Evolutionary conservation across 306 rosid genomes (phyloP).

Genomic region (Prunus mira): DNA sequence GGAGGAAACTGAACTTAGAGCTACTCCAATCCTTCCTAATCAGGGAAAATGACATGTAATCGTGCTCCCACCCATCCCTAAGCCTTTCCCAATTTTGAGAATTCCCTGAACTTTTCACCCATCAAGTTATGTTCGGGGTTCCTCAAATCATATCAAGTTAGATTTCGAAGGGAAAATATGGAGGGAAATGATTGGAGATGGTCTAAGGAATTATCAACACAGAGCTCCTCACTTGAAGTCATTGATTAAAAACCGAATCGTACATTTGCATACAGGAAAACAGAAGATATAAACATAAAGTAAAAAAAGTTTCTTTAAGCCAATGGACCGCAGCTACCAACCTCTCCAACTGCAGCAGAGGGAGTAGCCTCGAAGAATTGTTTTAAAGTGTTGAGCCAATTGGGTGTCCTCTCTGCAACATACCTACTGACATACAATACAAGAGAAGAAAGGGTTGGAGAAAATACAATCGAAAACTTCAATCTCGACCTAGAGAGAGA

Average conservation of each 20-base stretch:
- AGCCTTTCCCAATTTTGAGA: neutral
- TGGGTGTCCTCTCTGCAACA: slow-evolving; percentile 62
- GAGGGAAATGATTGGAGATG: neutral
- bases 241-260: neutral
- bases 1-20: neutral
- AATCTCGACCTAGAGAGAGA: neutral
- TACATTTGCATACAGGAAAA: neutral
- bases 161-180: neutral
- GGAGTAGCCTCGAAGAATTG: slow-evolving; percentile 65
- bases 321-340: slow-evolving; percentile 10
- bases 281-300: neutral
- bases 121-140: neutral
- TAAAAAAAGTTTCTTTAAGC: neutral
- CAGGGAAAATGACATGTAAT: neutral
- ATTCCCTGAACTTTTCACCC: neutral
- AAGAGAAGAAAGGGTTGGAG: neutral
- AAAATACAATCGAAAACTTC: neutral
- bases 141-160: neutral
- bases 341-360: slow-evolving; percentile 90
- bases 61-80: too few species aligned
- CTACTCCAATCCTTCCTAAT: neutral
- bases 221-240: neutral
- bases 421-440: slow-evolving; percentile 39
- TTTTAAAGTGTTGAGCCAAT: slow-evolving; percentile 57
- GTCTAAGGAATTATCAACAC: neutral